These are phyloP conservation scores for Stemphylium vesicarium DNA, from an alignment of 2,329 filamentous ascomycete species.

Conservation along the genomic window DNA sequence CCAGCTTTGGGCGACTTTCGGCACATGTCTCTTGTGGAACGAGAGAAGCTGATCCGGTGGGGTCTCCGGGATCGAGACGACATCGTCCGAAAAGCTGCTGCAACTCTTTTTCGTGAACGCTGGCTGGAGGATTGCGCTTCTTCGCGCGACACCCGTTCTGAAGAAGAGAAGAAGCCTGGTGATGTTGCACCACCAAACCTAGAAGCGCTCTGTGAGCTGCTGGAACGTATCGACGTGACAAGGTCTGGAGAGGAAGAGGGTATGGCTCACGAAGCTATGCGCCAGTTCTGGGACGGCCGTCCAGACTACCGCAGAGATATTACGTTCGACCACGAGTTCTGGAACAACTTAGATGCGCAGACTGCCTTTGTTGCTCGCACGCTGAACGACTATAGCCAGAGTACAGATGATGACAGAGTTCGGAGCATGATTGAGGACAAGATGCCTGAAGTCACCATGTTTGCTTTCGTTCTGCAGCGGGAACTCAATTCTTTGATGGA, in stretches of 20 bases:
- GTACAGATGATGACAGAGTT: constrained; percentile 74
- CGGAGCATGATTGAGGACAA: constrained; percentile 85
- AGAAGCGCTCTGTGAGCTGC: constrained; percentile 84
- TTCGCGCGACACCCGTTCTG: constrained; percentile 64
- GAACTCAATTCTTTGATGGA: constrained; percentile 76
- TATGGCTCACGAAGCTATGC: constrained; percentile 92
- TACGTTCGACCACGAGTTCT: constrained; percentile 75
- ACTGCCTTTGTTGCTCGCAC: constrained; percentile 88
- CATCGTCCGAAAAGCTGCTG: constrained; percentile 88
- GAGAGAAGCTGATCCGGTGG: constrained; percentile 95
- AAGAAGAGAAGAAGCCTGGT: constrained; percentile 59
- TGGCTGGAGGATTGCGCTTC: constrained; percentile 97
- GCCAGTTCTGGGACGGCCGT: constrained; percentile 92
- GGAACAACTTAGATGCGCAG: constrained; percentile 82
- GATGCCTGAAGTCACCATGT: constrained; percentile 89
- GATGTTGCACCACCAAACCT: constrained; percentile 60
- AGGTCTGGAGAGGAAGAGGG: constrained; percentile 90
- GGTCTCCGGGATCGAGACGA: constrained; percentile 93
- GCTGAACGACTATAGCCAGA: constrained; percentile 91
- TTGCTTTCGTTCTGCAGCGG: constrained; percentile 84
- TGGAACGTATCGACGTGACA: constrained; percentile 92
- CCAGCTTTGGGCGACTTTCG: constrained; percentile 93
- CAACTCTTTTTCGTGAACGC: constrained; percentile 87
- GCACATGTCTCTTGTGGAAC: constrained; percentile 88
- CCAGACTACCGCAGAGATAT: constrained; percentile 79